A percentile compares a stretch with the other conserved stretches of the same genome.
Evolutionary conservation across 228 moss, liverwort and hornwort genomes (phyloP).

Genomic region (Sphagnum magellanicum): DNA sequence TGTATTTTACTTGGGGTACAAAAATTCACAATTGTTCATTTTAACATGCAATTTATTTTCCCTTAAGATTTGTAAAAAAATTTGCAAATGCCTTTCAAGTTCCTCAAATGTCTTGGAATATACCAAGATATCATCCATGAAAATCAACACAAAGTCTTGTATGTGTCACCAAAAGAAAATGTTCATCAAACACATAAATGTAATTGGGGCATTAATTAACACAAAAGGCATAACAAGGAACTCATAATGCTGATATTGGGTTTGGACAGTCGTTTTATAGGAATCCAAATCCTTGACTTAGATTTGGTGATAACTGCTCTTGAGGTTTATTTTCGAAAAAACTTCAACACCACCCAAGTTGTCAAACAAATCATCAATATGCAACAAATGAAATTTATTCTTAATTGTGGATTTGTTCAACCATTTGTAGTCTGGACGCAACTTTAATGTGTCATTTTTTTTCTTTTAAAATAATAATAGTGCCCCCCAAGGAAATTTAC

Average conservation of each 20-base stretch:
- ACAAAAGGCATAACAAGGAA: constrained; percentile 14
- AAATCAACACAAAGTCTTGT: constrained; percentile 3
- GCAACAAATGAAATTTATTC: constrained; percentile 5
- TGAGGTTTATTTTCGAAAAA: constrained; percentile 8
- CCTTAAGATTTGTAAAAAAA: background rate
- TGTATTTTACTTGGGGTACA: background rate
- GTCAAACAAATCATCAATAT: constrained; percentile 12
- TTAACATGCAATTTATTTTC: constrained; percentile 4
- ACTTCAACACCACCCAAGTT: background rate
- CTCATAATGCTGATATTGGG: constrained; percentile 9
- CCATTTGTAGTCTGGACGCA: constrained; percentile 7
- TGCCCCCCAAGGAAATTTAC: background rate
- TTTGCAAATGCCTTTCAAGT: background rate
- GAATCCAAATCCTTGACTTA: background rate
- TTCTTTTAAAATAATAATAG: background rate
- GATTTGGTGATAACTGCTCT: constrained; percentile 9
- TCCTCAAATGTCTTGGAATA: background rate
- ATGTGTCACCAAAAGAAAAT: background rate
- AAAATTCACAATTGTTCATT: constrained; percentile 1
- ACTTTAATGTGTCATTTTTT: background rate
- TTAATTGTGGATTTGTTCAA: constrained; percentile 7
- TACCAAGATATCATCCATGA: constrained; percentile 9
- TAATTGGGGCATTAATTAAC: constrained; percentile 9
- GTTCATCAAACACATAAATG: constrained; percentile 7
- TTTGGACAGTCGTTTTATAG: constrained; percentile 1